Conservation (phyloP, 208 protist genomes). For the Porcisia hertigi region DNA sequence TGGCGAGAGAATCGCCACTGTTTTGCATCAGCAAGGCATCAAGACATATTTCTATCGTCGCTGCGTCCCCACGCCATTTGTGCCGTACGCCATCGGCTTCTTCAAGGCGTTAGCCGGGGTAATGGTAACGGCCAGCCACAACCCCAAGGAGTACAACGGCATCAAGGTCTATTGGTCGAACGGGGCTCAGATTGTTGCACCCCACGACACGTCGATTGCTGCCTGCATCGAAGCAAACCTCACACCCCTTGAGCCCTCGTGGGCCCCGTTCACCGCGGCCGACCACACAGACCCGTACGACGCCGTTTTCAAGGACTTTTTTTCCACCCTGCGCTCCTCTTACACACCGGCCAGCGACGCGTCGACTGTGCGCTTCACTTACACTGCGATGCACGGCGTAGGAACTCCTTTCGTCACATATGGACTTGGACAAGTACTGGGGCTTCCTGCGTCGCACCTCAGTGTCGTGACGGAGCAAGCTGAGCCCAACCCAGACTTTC, state of each 20-base stretch:
- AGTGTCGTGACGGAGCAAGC: constrained; percentile 85
- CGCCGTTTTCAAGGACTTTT: constrained; percentile 65
- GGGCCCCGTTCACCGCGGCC: constrained; percentile 38
- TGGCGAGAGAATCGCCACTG: constrained; percentile 84
- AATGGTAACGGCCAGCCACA: constrained; percentile 99
- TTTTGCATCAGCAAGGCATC: constrained; percentile 82
- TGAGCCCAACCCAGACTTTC: constrained; percentile 96
- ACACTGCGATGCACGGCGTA: constrained; percentile 95
- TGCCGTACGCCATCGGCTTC: constrained; percentile 76
- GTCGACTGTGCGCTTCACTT: constrained; percentile 50
- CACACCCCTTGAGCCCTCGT: constrained; percentile 69
- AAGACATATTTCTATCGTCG: constrained; percentile 85
- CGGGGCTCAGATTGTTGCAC: constrained; percentile 95
- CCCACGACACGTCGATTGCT: constrained; percentile 94
- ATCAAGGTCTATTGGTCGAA: constrained; percentile 99
- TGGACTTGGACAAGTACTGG: constrained; percentile 72
- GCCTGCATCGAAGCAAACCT: constrained; percentile 88
- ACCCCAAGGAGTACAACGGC: constrained; percentile 99
- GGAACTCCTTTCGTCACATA: constrained; percentile 79
- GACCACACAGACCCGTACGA: constrained; percentile 61
- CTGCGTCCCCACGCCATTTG: constrained; percentile 93
- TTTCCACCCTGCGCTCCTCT: constrained; percentile 38
- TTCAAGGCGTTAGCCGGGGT: constrained; percentile 83
- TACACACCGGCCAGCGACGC: constrained; percentile 40
- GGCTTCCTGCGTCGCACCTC: constrained; percentile 48